Evolutionary conservation across 495 filamentous ascomycete genomes (phyloP).

Genomic region (Chaetomium fimeti): DNA sequence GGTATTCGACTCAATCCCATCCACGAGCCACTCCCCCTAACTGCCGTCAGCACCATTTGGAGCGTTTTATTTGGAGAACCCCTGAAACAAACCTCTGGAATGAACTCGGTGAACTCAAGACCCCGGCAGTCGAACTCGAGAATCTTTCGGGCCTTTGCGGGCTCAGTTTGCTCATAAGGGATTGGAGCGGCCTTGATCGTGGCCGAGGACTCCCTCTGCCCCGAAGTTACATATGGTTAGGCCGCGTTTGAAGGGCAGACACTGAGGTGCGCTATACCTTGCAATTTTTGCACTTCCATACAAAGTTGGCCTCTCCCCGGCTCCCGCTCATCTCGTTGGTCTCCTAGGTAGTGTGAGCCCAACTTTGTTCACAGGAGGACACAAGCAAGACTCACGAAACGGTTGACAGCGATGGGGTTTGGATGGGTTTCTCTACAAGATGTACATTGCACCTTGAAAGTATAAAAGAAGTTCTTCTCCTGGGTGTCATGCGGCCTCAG

Average conservation of each 20-base stretch:
- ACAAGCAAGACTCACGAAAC: conserved; percentile 66
- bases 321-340: conserved; percentile 82
- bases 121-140: conserved; percentile 91
- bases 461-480: conserved; percentile 86
- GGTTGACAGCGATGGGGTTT: conserved; percentile 81
- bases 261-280: conserved; percentile 49
- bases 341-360: conserved; percentile 57
- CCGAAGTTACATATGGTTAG: neutral
- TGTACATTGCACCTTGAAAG: conserved; percentile 93
- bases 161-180: conserved; percentile 64
- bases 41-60: neutral
- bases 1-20: conserved; percentile 72
- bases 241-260: neutral
- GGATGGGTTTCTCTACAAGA: conserved; percentile 89
- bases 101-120: conserved; percentile 87
- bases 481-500: conserved; percentile 79
- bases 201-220: conserved; percentile 58
- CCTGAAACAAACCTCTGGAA: conserved; percentile 64
- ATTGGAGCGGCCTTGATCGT: conserved; percentile 69
- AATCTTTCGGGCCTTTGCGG: conserved; percentile 70
- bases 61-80: neutral
- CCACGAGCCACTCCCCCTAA: conserved; percentile 84
- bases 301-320: conserved; percentile 94
- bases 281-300: conserved; percentile 96
- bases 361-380: neutral